These are phyloP conservation scores for Ambrosiella beaveri DNA, from an alignment of 2,329 filamentous ascomycete species.

Conservation along the genomic window DNA sequence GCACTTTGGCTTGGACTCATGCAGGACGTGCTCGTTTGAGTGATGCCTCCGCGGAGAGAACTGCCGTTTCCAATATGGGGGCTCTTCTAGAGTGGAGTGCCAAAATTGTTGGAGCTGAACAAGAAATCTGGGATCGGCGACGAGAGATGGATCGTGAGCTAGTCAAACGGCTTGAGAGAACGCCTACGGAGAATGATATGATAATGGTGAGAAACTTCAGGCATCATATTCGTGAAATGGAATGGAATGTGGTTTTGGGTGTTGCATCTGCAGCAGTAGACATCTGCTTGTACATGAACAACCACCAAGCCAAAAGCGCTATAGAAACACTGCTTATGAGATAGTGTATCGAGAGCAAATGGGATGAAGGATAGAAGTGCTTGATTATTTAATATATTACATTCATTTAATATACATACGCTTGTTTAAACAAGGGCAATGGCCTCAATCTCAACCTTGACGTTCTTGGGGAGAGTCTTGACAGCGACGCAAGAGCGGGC, in stretches of 20 bases:
- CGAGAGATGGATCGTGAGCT: neutral
- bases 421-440: constrained; percentile 47
- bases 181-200: no score
- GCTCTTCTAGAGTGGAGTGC: constrained; percentile 18
- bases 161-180: neutral
- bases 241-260: constrained; percentile 5
- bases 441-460: constrained; percentile 79
- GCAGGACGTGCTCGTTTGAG: constrained; percentile 18
- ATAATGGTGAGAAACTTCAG: neutral
- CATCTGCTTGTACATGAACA: constrained; percentile 9
- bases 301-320: constrained; percentile 1
- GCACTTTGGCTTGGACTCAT: constrained; percentile 19
- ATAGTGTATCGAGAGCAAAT: neutral
- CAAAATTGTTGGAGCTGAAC: constrained; percentile 13
- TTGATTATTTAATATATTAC: constrained; percentile 2
- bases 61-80: constrained; percentile 18
- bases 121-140: constrained; percentile 15
- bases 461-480: constrained; percentile 71
- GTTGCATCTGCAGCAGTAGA: constrained; percentile 10
- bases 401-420: constrained; percentile 7
- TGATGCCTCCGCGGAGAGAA: constrained; percentile 18
- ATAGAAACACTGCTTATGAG: constrained; percentile 5
- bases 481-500: constrained; percentile 82
- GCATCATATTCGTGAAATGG: neutral
- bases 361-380: neutral